Conservation (phyloP, 129 eudicot species). For the Chrysanthemum seticuspe region DNA sequence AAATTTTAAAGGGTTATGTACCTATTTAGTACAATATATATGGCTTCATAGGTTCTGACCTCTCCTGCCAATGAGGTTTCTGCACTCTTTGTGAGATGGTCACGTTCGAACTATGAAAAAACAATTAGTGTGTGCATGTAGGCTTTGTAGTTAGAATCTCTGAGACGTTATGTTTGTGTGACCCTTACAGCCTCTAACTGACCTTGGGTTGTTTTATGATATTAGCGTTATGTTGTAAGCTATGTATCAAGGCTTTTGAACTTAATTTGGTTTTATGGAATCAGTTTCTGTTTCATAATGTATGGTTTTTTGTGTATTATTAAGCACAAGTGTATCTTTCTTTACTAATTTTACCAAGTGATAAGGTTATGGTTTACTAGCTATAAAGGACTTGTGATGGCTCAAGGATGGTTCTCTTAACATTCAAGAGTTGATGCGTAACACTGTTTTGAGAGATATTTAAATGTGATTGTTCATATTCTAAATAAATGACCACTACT, state of each 20-base stretch:
- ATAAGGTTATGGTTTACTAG: too few species aligned
- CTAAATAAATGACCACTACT: too few species aligned
- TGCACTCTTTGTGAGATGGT: slow-evolving; percentile 68
- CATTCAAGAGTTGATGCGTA: too few species aligned
- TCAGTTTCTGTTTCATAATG: background rate
- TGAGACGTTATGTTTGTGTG: too few species aligned
- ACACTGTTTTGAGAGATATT: too few species aligned
- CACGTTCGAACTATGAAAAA: slow-evolving; percentile 40
- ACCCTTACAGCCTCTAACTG: slow-evolving; percentile 35
- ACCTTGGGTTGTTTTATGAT: background rate
- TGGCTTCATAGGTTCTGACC: slow-evolving; percentile 25
- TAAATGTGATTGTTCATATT: too few species aligned
- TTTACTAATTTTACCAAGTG: too few species aligned
- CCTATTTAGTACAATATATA: too few species aligned
- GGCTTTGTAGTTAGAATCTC: slow-evolving; percentile 10
- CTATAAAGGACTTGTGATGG: too few species aligned
- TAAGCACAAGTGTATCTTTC: background rate
- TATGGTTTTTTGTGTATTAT: slow-evolving; percentile 7
- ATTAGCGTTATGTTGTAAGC: slow-evolving; percentile 5
- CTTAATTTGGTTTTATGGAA: background rate
- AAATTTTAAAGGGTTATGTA: too few species aligned
- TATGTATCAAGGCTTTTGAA: background rate
- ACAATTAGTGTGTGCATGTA: background rate
- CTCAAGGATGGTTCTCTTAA: too few species aligned
- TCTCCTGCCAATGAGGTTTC: slow-evolving; percentile 31